Base-by-base conservation (phyloP, 495 filamentous ascomycete species). In the Penicillium alfredii region DNA sequence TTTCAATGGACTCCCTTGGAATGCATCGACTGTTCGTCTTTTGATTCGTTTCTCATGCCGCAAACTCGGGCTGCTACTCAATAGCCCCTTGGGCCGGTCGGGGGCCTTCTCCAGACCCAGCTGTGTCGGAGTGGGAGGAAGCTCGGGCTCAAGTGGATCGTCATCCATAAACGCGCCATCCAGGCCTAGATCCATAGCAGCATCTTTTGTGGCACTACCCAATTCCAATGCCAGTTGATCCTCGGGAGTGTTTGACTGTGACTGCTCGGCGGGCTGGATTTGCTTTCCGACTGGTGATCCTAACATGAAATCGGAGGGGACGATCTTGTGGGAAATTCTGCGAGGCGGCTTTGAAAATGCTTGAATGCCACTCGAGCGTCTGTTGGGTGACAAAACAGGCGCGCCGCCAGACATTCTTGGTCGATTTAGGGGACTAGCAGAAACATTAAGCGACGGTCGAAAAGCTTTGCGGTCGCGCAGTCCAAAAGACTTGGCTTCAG, bases 71-170 rank as follows among this genome's bases (percentile, higher is more conserved):
- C 64, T 72, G 39, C 66, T 69, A 34, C 66, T 71, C 22, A 67
- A 27, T 7, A 63, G 40, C 8, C 58, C 60, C 42, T 42, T 59
- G 1, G 53, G 50, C 24, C 61, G 61, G 28, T 60, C 59, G 1
- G 58, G 60, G 4, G 59, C 63, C 25, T 53, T 57, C 40, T 69
- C 73, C 35, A 81, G 58, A 3, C 77, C 76, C 24, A 69, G 47
- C 38, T 81, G 72, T 19, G 76, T 77, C 12, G 81, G 81, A 3
- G 82, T 86, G 7, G 80, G 80, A 6, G 82, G 83, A 14, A 88
- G 64, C 22, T 83, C 80, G 6, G 80, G 82, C 45, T 88, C 82
- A 11, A 67, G 63, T 15, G 63, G 37, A 8, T 60, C 67, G 0
- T 64, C 65, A 4, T 53, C 55, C 27, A 63, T 52, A 6, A 66